Percentiles rank a stretch among this genome's conserved stretches.
Conservation (phyloP, 2,329 filamentous ascomycete species). For the Hirsutella thompsonii region DNA sequence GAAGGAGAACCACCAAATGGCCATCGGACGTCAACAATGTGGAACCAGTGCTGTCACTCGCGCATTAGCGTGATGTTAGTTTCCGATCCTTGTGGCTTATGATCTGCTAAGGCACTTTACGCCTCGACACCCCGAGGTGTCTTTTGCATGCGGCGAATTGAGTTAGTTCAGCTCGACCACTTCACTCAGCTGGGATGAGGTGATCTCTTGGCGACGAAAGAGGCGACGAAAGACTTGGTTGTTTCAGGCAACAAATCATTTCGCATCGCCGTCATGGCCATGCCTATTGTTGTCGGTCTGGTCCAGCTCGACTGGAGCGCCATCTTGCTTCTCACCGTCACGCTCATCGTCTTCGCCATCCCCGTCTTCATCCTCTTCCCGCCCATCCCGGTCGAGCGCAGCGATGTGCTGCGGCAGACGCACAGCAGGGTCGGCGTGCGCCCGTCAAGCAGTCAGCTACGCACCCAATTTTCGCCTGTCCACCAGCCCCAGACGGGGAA, state of each 20-base stretch:
- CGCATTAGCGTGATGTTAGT: too few relatives aligned
- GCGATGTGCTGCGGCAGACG: conserved; percentile 41
- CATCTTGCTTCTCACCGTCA: conserved; percentile 27
- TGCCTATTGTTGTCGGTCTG: conserved; percentile 1
- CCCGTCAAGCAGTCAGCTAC: conserved; percentile 23
- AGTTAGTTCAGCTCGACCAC: too few relatives aligned
- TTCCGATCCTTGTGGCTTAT: too few relatives aligned
- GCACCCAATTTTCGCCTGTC: conserved; percentile 10
- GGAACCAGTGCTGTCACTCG: too few relatives aligned
- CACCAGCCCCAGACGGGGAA: conserved; percentile 10
- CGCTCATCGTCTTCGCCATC: conserved; percentile 35
- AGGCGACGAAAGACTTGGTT: not conserved
- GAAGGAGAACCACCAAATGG: too few relatives aligned
- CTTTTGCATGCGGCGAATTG: too few relatives aligned
- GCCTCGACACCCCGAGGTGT: too few relatives aligned
- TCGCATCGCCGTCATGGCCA: not conserved
- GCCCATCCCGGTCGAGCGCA: conserved; percentile 36
- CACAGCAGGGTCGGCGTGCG: conserved; percentile 34
- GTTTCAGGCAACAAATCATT: too few relatives aligned
- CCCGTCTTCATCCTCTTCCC: conserved; percentile 42
- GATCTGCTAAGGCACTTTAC: too few relatives aligned
- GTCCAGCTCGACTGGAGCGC: conserved; percentile 16
- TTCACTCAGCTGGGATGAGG: not conserved
- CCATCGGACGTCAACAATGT: too few relatives aligned
- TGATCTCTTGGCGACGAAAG: not conserved